Percentiles rank a stretch among this genome's conserved stretches.
These are phyloP conservation scores for Xylariaceae sp. DNA, from an alignment of 2,329 filamentous ascomycete species.

Conservation along the genomic window DNA sequence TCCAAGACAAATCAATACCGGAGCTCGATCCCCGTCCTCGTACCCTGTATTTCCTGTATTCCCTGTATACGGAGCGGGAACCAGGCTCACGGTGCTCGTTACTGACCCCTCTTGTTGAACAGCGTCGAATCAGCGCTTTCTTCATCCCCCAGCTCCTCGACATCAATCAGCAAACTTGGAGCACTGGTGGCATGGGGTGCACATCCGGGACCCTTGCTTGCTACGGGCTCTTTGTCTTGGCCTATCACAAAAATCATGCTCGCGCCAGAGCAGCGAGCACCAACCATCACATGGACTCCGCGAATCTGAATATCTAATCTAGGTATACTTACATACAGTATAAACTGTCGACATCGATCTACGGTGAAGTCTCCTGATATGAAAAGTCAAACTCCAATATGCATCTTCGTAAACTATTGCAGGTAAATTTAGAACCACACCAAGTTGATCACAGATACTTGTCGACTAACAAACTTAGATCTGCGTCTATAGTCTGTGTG, in stretches of 20 bases:
- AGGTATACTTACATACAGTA: too few species aligned
- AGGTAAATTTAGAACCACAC: background rate
- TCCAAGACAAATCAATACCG: background rate
- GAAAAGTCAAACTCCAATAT: background rate
- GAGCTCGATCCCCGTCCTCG: too few species aligned
- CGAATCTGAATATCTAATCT: background rate
- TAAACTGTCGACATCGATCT: too few species aligned
- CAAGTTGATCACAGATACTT: background rate
- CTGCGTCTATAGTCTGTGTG: background rate
- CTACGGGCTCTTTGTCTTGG: background rate
- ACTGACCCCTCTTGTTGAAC: background rate
- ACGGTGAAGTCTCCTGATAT: background rate
- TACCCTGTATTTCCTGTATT: background rate
- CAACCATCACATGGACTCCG: background rate
- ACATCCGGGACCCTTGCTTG: background rate
- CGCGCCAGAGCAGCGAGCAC: background rate
- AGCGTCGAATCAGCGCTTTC: conserved; percentile 3
- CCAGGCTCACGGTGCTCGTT: conserved; percentile 10
- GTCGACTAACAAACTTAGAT: background rate
- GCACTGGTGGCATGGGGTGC: too few species aligned
- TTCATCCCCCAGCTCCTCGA: background rate
- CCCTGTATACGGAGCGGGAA: background rate
- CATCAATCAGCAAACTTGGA: too few species aligned
- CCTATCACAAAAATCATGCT: conserved; percentile 14
- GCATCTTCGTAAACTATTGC: background rate